These are phyloP conservation scores for Scheffersomyces parashehatae DNA, from an alignment of 1,139 yeast genomes.

Conservation along the genomic window DNA sequence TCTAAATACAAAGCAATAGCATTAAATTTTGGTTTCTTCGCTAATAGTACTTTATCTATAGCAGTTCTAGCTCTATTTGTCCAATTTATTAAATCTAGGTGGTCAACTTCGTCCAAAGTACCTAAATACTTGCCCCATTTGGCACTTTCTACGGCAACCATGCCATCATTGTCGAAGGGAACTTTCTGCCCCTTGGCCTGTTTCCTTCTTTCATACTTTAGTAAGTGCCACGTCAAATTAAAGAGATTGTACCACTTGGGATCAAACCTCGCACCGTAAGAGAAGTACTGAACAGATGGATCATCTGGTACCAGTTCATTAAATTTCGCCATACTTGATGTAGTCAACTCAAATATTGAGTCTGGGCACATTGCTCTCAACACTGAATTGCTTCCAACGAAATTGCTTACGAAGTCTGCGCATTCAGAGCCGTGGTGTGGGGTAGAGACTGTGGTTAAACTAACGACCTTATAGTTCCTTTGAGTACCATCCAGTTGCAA, in stretches of 20 bases:
- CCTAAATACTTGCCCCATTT: slow-evolving; percentile 87
- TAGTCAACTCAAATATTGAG: slow-evolving; percentile 62
- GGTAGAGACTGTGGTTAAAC: slow-evolving; percentile 81
- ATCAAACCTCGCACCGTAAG: slow-evolving; percentile 74
- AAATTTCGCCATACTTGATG: slow-evolving; percentile 51
- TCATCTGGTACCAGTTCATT: slow-evolving; percentile 55
- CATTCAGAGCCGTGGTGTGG: slow-evolving; percentile 88
- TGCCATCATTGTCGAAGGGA: slow-evolving; percentile 69
- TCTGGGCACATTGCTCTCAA: slow-evolving; percentile 34
- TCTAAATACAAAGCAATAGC: slow-evolving; percentile 76
- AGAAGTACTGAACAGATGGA: slow-evolving; percentile 68
- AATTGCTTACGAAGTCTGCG: slow-evolving; percentile 65
- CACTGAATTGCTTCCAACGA: slow-evolving; percentile 13
- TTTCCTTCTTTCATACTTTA: slow-evolving; percentile 19
- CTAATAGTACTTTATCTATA: slow-evolving; percentile 35
- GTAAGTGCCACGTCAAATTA: slow-evolving; percentile 60
- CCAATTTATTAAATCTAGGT: slow-evolving; percentile 84
- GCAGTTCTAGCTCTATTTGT: slow-evolving; percentile 51
- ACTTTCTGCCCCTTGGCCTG: slow-evolving; percentile 19
- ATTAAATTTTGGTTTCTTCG: slow-evolving; percentile 51
- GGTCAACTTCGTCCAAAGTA: slow-evolving; percentile 77
- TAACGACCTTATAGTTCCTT: slow-evolving; percentile 55
- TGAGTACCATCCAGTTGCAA: slow-evolving; percentile 29
- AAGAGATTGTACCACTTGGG: slow-evolving; percentile 69
- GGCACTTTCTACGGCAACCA: slow-evolving; percentile 77